A percentile compares a stretch with the other conserved stretches of the same genome.
phyloP scores from a whole-genome alignment of 2,329 filamentous ascomycete species.

The Dactylellina parvicollis region DNA sequence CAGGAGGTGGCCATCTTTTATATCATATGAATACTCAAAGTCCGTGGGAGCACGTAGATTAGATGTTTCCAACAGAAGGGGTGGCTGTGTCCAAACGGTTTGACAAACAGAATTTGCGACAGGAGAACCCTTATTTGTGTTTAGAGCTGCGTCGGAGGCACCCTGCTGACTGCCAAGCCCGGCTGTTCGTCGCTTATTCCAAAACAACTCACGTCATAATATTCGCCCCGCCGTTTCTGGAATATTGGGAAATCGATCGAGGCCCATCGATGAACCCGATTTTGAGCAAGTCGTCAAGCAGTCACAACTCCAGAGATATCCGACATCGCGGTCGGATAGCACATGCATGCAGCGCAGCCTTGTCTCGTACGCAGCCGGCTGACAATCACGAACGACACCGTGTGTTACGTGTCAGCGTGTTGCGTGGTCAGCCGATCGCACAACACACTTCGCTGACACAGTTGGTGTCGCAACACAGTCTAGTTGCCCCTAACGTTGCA shows the following conservation, averaged over 20 bases:
- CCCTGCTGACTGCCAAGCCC: slow-evolving; percentile 40
- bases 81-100: slow-evolving; percentile 23
- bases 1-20: too few relatives aligned
- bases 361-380: not conserved
- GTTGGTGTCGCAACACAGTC: too few relatives aligned
- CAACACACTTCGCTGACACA: too few relatives aligned
- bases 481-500: too few relatives aligned
- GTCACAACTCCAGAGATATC: too few relatives aligned
- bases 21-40: too few relatives aligned
- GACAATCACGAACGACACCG: not conserved
- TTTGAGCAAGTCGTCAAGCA: too few relatives aligned
- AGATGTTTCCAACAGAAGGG: not conserved
- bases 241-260: not conserved
- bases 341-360: not conserved
- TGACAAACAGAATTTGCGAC: slow-evolving; percentile 24
- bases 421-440: not conserved
- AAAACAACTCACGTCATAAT: slow-evolving; percentile 25
- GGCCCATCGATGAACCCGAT: not conserved
- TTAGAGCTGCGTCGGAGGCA: slow-evolving; percentile 28
- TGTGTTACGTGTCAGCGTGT: not conserved
- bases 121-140: slow-evolving; percentile 27
- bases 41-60: not conserved
- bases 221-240: not conserved
- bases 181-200: slow-evolving; percentile 11
- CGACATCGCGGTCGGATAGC: too few relatives aligned